Evolutionary conservation across 768 basidiomycete species (phyloP), one percentile per base, ranked within the genome.

Genomic region (Lactarius trivialis): DNA sequence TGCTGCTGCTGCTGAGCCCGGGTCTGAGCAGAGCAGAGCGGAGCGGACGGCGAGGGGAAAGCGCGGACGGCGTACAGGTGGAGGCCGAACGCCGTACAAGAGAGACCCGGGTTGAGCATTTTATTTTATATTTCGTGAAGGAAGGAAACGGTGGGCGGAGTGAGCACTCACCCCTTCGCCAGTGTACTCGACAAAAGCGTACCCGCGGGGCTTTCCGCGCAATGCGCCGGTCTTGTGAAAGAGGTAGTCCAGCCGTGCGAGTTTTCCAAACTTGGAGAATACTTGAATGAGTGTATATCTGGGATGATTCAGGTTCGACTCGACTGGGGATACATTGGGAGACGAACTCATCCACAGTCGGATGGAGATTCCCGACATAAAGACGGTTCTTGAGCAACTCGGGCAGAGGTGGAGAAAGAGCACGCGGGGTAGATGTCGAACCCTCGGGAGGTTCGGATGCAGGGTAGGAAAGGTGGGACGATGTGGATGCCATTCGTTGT

Each of bases 121-220:
- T 69, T 69, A 61, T 51, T 14, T n/a, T 28, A 17, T 51, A 32
- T 39, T 21, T 36, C 2, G 69, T 62, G 70, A 58, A 53, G 58
- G 55, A 60, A 52, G 55, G 53, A 57, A 58, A 12, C 68, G 60
- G 64, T 67, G 52, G 28, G 24, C 32, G 32, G 2, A 36, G n/a
- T 3, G 24, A 19, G 14, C n/a, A 66, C 67, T 79, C 75, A 98
- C 96, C 75, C 85, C 83, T 75, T 85, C 80, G 49, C 81, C 81
- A 33, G 79, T 79, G 69, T 86, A 98, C 75, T 98, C 92, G 36
- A 99, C 75, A 68, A 98, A 99, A 0, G 94, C 95, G 73, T 96
- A 98, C 6, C 97, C 96, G 14, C 95, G 80, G 0, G 97, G 95
- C 72, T 91, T 97, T 19, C 97, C 97, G 71, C 88, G 94, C 70